phyloP scores from a whole-genome alignment of 2,329 filamentous ascomycete genomes.

The Botrytis paeoniae region DNA sequence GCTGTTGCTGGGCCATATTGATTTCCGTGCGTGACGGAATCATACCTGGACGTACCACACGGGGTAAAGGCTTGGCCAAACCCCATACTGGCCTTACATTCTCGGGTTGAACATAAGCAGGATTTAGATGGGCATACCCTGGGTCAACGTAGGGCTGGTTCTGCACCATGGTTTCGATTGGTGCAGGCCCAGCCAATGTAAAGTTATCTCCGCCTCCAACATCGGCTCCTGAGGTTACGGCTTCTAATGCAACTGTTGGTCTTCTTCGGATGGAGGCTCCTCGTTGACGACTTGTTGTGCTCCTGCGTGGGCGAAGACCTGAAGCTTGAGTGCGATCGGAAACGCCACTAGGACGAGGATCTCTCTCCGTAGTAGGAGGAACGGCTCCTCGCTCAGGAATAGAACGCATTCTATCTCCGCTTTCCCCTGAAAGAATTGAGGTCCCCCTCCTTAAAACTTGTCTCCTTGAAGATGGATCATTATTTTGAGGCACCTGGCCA shows the following conservation, averaged over 20 bases:
- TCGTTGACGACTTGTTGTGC: slow-evolving; percentile 12
- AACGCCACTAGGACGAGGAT: neutral
- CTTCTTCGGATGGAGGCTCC: slow-evolving; percentile 16
- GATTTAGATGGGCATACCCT: slow-evolving; percentile 52
- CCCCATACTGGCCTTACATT: slow-evolving; percentile 52
- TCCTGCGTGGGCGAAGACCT: slow-evolving; percentile 15
- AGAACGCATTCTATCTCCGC: neutral
- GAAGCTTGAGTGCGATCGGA: slow-evolving; percentile 12
- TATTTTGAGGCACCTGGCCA: slow-evolving; percentile 1
- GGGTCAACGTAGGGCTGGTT: slow-evolving; percentile 50
- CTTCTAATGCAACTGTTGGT: slow-evolving; percentile 18
- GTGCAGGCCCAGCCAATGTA: slow-evolving; percentile 33
- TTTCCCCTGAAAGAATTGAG: neutral
- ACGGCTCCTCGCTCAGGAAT: slow-evolving; percentile 13
- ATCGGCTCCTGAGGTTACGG: slow-evolving; percentile 12
- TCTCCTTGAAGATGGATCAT: neutral
- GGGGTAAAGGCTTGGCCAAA: slow-evolving; percentile 52
- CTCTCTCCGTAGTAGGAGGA: slow-evolving; percentile 4
- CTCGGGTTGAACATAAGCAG: slow-evolving; percentile 50
- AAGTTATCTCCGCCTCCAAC: slow-evolving; percentile 27
- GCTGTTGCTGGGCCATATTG: slow-evolving; percentile 37
- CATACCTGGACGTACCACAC: slow-evolving; percentile 53
- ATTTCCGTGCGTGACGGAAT: slow-evolving; percentile 45
- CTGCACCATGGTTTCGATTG: slow-evolving; percentile 30
- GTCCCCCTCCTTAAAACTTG: slow-evolving; percentile 14